Percentiles rank a stretch among this genome's conserved stretches.
phyloP scores from a whole-genome alignment of 331 rosid species.

The Rosa hybrid region DNA sequence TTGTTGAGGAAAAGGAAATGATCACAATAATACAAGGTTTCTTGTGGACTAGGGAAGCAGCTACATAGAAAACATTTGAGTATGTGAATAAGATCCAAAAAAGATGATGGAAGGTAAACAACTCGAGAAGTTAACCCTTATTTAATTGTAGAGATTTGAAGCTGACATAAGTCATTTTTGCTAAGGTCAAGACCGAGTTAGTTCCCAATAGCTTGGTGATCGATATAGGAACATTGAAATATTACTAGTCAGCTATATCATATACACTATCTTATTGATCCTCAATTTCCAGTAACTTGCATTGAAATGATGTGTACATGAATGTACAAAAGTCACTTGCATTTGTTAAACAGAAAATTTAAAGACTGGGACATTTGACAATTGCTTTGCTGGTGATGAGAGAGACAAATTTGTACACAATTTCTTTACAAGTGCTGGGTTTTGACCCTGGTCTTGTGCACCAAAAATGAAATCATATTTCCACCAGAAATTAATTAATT shows the following conservation, averaged over 20 bases:
- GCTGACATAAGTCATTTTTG: not conserved
- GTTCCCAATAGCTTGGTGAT: conserved; percentile 14
- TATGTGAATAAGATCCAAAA: conserved; percentile 7
- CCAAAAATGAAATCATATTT: not conserved
- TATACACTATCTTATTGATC: not conserved
- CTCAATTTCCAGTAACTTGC: conserved; percentile 24
- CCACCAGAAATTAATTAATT: not conserved
- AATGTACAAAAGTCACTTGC: conserved; percentile 32
- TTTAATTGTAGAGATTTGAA: not conserved
- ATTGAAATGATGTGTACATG: conserved; percentile 16
- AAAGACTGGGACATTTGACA: conserved; percentile 24
- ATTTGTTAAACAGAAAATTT: conserved; percentile 25
- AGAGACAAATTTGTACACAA: conserved; percentile 1
- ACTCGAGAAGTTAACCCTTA: not conserved
- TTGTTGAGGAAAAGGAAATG: not conserved
- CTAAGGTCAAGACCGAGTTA: not conserved
- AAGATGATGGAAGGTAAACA: not conserved
- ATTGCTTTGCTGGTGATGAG: conserved; percentile 11
- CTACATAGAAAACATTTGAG: conserved; percentile 10
- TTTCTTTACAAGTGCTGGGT: conserved; percentile 24
- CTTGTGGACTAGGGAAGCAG: conserved; percentile 4
- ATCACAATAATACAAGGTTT: conserved; percentile 13
- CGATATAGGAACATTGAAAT: not conserved
- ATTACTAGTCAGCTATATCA: not conserved
- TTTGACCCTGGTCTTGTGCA: conserved; percentile 13